Conservation (phyloP, 2,329 filamentous ascomycete species). For the Aureobasidium uvarum region DNA sequence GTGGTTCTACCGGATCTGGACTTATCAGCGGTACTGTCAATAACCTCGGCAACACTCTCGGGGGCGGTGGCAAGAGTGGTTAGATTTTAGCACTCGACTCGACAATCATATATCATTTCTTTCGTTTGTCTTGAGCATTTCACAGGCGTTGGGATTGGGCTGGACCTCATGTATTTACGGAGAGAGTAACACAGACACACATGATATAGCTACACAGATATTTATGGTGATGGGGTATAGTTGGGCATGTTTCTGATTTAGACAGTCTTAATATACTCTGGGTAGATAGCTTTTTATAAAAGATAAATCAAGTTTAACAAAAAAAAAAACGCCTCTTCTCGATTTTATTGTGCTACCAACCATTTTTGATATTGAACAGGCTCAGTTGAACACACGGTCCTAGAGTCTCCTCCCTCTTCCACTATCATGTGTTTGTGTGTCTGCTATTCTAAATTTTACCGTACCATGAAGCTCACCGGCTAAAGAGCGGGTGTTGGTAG, state of each 20-base stretch:
- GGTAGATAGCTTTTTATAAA: background rate
- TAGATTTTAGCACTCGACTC: no score
- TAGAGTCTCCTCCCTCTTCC: no score
- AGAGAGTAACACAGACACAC: background rate
- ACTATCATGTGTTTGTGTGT: no score
- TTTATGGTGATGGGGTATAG: background rate
- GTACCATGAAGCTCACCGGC: no score
- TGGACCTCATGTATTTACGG: background rate
- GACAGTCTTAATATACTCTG: background rate
- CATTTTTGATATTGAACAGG: no score
- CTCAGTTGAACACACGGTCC: no score
- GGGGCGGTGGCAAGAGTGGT: background rate
- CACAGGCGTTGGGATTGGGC: background rate
- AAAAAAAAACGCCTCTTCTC: no score
- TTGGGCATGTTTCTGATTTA: background rate
- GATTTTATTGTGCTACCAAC: no score
- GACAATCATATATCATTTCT: background rate
- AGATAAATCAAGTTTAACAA: no score
- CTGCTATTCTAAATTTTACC: no score
- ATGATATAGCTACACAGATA: background rate
- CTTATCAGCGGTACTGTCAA: background rate
- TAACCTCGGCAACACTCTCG: background rate
- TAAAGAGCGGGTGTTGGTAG: no score
- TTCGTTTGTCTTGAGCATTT: background rate
- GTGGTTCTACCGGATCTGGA: no score